These are phyloP conservation scores for Chlorella sp. DNA, from an alignment of 139 green algal genomes.

Conservation along the genomic window DNA sequence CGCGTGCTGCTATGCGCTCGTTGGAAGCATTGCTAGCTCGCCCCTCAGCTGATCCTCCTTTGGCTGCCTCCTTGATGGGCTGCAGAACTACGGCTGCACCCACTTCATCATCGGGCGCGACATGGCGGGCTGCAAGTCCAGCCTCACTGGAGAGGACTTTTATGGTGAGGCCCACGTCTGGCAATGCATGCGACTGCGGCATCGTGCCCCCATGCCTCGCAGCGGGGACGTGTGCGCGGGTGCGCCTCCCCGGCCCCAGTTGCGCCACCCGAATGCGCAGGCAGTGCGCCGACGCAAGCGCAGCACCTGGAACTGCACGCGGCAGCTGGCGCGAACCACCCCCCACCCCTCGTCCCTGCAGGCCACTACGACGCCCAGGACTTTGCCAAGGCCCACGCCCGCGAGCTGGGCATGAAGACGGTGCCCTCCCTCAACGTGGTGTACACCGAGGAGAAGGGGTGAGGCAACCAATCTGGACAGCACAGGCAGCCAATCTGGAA, in stretches of 20 bases:
- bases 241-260: no score
- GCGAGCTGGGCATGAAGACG: constrained; percentile 88
- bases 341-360: background rate
- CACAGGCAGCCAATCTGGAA: no score
- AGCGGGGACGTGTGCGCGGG: no score
- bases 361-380: constrained; percentile 50
- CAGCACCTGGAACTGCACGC: no score
- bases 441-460: constrained; percentile 73
- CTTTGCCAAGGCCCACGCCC: constrained; percentile 67
- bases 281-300: no score
- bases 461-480: background rate
- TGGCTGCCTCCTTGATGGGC: no score
- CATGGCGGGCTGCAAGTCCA: constrained; percentile 93
- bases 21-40: no score
- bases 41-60: no score
- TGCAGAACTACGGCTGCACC: constrained; percentile 91
- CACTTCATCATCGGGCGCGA: constrained; percentile 97
- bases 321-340: no score
- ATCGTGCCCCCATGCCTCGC: no score
- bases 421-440: constrained; percentile 89
- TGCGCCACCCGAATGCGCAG: no score
- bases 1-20: background rate
- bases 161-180: constrained; percentile 84
- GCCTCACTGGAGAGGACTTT: constrained; percentile 85
- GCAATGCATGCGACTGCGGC: no score